Conservation (phyloP, 345 rosid species). For the Raphanus sativus region DNA sequence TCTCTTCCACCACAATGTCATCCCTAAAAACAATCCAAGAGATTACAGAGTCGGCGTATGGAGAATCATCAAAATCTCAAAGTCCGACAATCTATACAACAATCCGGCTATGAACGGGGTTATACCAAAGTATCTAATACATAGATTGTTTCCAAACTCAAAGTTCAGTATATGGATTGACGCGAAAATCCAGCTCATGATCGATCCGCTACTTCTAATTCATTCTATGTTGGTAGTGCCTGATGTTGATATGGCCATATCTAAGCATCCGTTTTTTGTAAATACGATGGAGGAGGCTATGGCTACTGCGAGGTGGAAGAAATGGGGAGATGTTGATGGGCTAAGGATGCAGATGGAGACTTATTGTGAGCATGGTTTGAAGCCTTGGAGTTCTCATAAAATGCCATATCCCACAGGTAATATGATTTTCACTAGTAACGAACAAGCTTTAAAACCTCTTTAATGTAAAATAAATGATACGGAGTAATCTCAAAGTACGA, state of each 20-base stretch:
- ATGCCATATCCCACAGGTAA: slow-evolving; percentile 81
- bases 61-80: slow-evolving; percentile 56
- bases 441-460: slow-evolving; percentile 1
- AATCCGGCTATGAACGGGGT: slow-evolving; percentile 93
- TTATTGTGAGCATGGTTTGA: slow-evolving; percentile 77
- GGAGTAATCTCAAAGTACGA: slow-evolving; percentile 7
- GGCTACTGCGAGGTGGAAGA: slow-evolving; percentile 96
- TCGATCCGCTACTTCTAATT: slow-evolving; percentile 74
- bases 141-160: slow-evolving; percentile 77
- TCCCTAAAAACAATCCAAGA: slow-evolving; percentile 29
- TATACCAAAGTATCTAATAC: slow-evolving; percentile 76
- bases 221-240: slow-evolving; percentile 62
- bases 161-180: slow-evolving; percentile 89
- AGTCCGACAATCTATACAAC: slow-evolving; percentile 42
- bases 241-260: slow-evolving; percentile 68
- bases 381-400: slow-evolving; percentile 71
- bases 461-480: background rate
- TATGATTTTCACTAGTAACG: background rate
- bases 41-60: slow-evolving; percentile 57
- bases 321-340: slow-evolving; percentile 66
- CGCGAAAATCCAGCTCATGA: slow-evolving; percentile 79
- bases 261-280: slow-evolving; percentile 65
- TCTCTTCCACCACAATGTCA: slow-evolving; percentile 48
- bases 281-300: slow-evolving; percentile 94
- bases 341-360: slow-evolving; percentile 82